A percentile compares a stretch with the other conserved stretches of the same genome.
These are phyloP conservation scores for Lentithecium fluviatile DNA, from an alignment of 495 filamentous ascomycete species.

Conservation along the genomic window DNA sequence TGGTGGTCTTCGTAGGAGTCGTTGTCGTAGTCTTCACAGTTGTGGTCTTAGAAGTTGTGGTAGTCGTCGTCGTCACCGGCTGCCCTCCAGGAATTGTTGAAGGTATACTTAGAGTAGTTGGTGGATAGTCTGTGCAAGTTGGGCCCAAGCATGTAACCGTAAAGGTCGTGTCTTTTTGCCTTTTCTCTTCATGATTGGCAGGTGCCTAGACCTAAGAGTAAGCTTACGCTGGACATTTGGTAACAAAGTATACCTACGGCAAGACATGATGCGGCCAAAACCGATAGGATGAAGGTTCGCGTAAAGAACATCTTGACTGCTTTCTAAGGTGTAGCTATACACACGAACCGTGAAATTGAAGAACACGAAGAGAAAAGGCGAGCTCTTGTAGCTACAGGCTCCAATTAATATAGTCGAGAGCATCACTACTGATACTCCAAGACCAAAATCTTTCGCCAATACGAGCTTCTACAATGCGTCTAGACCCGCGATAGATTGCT, in stretches of 20 bases:
- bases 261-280: neutral
- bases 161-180: constrained; percentile 20
- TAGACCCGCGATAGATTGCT: too few relatives aligned
- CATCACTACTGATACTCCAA: too few relatives aligned
- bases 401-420: too few relatives aligned
- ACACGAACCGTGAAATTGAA: too few relatives aligned
- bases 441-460: too few relatives aligned
- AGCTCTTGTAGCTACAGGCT: too few relatives aligned
- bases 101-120: constrained; percentile 11
- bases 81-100: neutral
- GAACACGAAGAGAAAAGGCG: too few relatives aligned
- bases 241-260: neutral
- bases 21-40: constrained; percentile 1
- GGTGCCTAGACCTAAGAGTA: constrained; percentile 5
- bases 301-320: too few relatives aligned
- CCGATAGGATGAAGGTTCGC: neutral
- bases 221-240: neutral
- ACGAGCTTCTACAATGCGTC: too few relatives aligned
- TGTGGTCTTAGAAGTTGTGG: constrained; percentile 1
- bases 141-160: constrained; percentile 26
- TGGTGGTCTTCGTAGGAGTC: neutral
- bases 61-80: neutral
- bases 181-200: constrained; percentile 12
- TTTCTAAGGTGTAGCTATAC: too few relatives aligned
- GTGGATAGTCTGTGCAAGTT: constrained; percentile 18